Evolutionary conservation across 306 rosid genomes (phyloP), one percentile per base, ranked within the genome.

Genomic region (Acacia confusa): DNA sequence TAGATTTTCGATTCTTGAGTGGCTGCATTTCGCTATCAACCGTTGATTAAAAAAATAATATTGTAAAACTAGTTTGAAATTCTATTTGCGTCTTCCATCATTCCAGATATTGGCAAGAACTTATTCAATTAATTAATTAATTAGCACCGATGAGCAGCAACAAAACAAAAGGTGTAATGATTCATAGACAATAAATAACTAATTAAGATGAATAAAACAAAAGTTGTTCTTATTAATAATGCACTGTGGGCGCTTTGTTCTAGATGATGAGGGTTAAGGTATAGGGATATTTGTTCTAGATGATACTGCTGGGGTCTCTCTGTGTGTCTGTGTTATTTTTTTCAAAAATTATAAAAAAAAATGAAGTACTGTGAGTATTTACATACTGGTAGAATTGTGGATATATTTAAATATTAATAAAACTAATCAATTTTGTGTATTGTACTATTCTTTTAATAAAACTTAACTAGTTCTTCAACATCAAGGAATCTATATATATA

Each of bases 101-200:
- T 80, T 83, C 74, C 81, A 86, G 76, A 68, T 86, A 77, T 83
- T 48, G 87, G 36, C 68, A 50, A 78, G 61, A 58, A 40, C 64
- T 69, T 72, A 72, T 76, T 64, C 80, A 76, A 68, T 68, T 68
- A 20, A 64, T 68, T 68, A 20, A 64, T 82, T 64, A 63, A 55
- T 83, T 66, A 65, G 50, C 57, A 77, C 78, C 19, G 41, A 48
- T 52, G 14, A 60, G 60, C 74, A 67, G 27, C 45, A 28, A 30
- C n/a, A 57, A 15, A 74, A 82, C n/a, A 69, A 79, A 71, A 82
- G 77, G 66, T 32, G 83, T 52, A 71, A 79, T 75, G 82, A 81
- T 83, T 63, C 16, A 43, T 38, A 47, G 15, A 11, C 55, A 71
- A 70, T 36, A 61, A 79, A 63, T 55, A 79, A 82, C 17, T 32